Conservation (phyloP, 805 yeast genomes). For the Saccharomycopsis lassenensis region DNA sequence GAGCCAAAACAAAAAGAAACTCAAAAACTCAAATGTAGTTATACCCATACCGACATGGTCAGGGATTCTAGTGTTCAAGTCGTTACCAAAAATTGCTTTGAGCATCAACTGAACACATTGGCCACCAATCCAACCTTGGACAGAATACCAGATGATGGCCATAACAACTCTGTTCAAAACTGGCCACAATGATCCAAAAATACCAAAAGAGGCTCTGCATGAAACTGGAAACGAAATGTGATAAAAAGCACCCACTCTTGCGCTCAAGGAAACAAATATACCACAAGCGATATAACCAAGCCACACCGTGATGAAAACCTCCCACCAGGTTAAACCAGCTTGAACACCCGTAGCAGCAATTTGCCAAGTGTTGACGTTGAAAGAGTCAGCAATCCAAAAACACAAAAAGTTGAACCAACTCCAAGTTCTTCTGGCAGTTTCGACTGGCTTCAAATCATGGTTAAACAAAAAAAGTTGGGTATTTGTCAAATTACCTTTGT, state of each 20-base stretch:
- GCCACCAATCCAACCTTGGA: slow-evolving; percentile 78
- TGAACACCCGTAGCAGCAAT: slow-evolving; percentile 79
- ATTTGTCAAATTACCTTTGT: slow-evolving; percentile 31
- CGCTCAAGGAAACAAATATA: slow-evolving; percentile 54
- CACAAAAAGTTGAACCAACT: slow-evolving; percentile 68
- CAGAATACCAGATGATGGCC: slow-evolving; percentile 83
- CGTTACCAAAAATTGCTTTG: slow-evolving; percentile 59
- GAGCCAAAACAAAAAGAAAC: slow-evolving; percentile 77
- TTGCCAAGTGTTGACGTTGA: slow-evolving; percentile 85
- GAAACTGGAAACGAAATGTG: slow-evolving; percentile 82
- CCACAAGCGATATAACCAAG: slow-evolving; percentile 68
- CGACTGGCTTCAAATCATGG: slow-evolving; percentile 72
- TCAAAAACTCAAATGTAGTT: slow-evolving; percentile 60
- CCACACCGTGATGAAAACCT: slow-evolving; percentile 84
- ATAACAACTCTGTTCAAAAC: slow-evolving; percentile 78
- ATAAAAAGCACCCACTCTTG: slow-evolving; percentile 70
- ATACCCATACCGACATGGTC: slow-evolving; percentile 53
- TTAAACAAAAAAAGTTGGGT: slow-evolving; percentile 60
- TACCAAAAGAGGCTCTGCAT: slow-evolving; percentile 74
- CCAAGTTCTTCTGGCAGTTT: slow-evolving; percentile 69
- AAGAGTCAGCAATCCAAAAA: slow-evolving; percentile 85
- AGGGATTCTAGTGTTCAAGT: slow-evolving; percentile 51
- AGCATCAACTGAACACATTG: slow-evolving; percentile 73
- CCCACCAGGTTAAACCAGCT: slow-evolving; percentile 83
- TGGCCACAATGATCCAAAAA: slow-evolving; percentile 83